A percentile compares a stretch with the other conserved stretches of the same genome.
These are phyloP conservation scores for Lachnellula occidentalis DNA, from an alignment of 2,329 filamentous ascomycete species.

Conservation along the genomic window DNA sequence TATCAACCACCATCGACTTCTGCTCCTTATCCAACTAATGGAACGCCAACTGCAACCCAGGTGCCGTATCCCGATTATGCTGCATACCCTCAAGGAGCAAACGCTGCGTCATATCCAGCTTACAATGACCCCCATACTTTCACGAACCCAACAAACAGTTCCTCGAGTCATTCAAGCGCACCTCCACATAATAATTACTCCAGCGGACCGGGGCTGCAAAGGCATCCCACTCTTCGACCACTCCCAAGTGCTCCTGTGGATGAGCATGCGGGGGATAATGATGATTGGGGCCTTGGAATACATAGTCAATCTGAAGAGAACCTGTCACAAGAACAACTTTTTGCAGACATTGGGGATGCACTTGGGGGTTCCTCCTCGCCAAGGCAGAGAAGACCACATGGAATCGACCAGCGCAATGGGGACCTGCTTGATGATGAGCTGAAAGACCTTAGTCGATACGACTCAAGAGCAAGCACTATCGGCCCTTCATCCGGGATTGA, in stretches of 20 bases:
- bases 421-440: slow-evolving; percentile 42
- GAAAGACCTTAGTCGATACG: slow-evolving; percentile 45
- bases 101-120: slow-evolving; percentile 12
- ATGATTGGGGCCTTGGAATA: slow-evolving; percentile 23
- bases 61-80: slow-evolving; percentile 22
- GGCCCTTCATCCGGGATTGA: slow-evolving; percentile 38
- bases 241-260: slow-evolving; percentile 30
- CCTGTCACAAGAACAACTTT: slow-evolving; percentile 31
- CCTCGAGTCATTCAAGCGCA: slow-evolving; percentile 18
- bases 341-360: slow-evolving; percentile 32
- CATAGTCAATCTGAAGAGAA: slow-evolving; percentile 22
- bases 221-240: slow-evolving; percentile 31
- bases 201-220: slow-evolving; percentile 20
- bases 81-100: slow-evolving; percentile 15
- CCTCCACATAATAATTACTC: slow-evolving; percentile 10
- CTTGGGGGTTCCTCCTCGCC: slow-evolving; percentile 19
- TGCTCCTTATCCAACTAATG: slow-evolving; percentile 25
- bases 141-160: slow-evolving; percentile 19
- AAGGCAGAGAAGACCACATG: slow-evolving; percentile 13
- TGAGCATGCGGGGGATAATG: slow-evolving; percentile 20
- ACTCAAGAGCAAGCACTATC: slow-evolving; percentile 45
- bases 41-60: slow-evolving; percentile 17
- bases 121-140: slow-evolving; percentile 19
- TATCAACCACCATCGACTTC: slow-evolving; percentile 21
- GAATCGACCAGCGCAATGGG: slow-evolving; percentile 35